A percentile compares a stretch with the other conserved stretches of the same genome.
These are phyloP conservation scores for Eruca vesicaria DNA, from an alignment of 441 rosid species.

Conservation along the genomic window DNA sequence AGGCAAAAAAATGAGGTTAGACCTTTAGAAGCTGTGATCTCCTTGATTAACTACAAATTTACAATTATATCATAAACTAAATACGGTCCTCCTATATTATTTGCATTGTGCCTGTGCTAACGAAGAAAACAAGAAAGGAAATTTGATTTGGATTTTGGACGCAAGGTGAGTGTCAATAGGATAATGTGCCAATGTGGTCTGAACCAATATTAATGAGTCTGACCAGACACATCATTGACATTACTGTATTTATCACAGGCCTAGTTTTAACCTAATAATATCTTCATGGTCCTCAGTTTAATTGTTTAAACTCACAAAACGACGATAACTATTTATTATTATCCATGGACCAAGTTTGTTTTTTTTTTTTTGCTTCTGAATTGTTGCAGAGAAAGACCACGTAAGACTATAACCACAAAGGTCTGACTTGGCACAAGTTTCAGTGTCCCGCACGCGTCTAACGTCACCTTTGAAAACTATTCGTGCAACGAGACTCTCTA, in stretches of 20 bases:
- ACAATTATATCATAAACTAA: background rate
- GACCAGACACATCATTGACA: slow-evolving; percentile 40
- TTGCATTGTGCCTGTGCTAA: background rate
- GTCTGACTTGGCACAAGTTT: slow-evolving; percentile 53
- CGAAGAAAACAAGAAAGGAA: background rate
- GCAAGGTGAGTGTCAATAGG: slow-evolving; percentile 5
- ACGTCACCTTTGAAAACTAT: slow-evolving; percentile 37
- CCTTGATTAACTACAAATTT: background rate
- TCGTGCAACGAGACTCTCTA: slow-evolving; percentile 14
- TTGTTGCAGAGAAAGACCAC: slow-evolving; percentile 38
- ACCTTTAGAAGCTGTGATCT: background rate
- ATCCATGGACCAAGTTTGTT: no score
- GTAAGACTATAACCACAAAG: slow-evolving; percentile 31
- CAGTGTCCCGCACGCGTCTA: slow-evolving; percentile 46
- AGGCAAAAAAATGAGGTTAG: background rate
- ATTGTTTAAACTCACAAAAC: background rate
- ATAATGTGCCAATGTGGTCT: slow-evolving; percentile 25
- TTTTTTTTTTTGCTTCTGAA: slow-evolving; percentile 7
- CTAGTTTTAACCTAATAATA: slow-evolving; percentile 17
- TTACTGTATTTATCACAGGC: slow-evolving; percentile 30
- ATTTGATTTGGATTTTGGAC: background rate
- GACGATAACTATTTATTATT: slow-evolving; percentile 1
- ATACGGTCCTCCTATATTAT: background rate
- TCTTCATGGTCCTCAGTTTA: background rate
- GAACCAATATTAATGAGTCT: slow-evolving; percentile 28